Percentiles rank a stretch among this genome's conserved stretches.
These are phyloP conservation scores for Spergularia marina DNA, from an alignment of 148 eudicot species.

Conservation along the genomic window DNA sequence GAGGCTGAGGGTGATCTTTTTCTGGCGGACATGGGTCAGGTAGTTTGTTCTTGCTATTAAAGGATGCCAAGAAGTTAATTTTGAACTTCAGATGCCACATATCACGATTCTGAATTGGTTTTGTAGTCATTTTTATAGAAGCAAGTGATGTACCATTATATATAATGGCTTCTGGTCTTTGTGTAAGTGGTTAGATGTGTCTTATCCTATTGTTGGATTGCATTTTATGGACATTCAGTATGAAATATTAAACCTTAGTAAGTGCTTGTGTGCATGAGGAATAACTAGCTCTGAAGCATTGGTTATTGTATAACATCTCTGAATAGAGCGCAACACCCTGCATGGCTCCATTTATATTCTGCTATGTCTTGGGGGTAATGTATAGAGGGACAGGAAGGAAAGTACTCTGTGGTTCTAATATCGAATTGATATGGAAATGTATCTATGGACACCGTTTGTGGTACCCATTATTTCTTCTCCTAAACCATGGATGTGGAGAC, in stretches of 20 bases:
- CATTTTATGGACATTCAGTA: not conserved
- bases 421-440: too few relatives aligned
- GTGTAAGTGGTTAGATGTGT: not conserved
- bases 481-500: too few relatives aligned
- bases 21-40: conserved; percentile 97
- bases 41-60: conserved; percentile 14
- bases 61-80: not conserved
- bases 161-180: not conserved
- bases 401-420: too few relatives aligned
- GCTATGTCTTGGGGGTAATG: too few relatives aligned
- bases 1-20: conserved; percentile 90
- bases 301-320: not conserved
- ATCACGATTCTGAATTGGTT: not conserved
- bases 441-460: too few relatives aligned
- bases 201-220: not conserved
- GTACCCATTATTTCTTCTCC: too few relatives aligned
- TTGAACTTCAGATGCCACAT: not conserved
- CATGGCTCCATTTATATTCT: too few relatives aligned
- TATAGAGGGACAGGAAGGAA: too few relatives aligned
- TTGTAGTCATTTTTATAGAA: not conserved
- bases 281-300: not conserved
- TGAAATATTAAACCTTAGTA: too few relatives aligned
- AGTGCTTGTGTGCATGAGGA: not conserved
- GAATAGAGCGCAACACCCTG: too few relatives aligned
- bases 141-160: not conserved